These are phyloP conservation scores for Santalum album DNA, from an alignment of 164 flowering plant genomes.

Conservation along the genomic window DNA sequence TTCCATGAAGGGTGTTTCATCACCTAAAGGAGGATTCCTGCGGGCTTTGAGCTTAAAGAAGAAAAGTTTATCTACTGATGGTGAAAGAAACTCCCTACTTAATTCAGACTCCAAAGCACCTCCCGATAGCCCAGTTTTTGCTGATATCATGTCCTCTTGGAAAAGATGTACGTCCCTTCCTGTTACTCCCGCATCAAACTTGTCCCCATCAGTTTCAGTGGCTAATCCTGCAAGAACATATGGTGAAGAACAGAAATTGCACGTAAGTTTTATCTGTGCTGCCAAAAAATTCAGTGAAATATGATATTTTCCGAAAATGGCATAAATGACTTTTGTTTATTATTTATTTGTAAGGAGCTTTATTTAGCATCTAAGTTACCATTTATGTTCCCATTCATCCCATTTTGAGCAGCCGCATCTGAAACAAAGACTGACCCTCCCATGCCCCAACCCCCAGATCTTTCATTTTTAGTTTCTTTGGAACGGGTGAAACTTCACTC, in stretches of 20 bases:
- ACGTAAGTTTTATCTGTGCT: conserved; percentile 25
- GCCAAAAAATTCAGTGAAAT: too few relatives aligned
- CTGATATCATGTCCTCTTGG: conserved; percentile 34
- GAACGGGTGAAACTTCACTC: too few relatives aligned
- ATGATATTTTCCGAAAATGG: too few relatives aligned
- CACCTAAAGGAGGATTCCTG: conserved; percentile 43
- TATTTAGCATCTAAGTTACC: too few relatives aligned
- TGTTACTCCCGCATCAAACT: conserved; percentile 39
- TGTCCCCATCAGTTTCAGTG: conserved; percentile 39
- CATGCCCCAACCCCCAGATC: too few relatives aligned
- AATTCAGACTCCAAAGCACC: conserved; percentile 23
- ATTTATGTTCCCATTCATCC: too few relatives aligned
- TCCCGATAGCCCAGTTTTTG: conserved; percentile 36
- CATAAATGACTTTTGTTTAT: too few relatives aligned
- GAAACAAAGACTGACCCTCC: too few relatives aligned
- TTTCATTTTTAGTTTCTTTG: too few relatives aligned
- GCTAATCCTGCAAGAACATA: conserved; percentile 37
- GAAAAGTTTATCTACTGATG: conserved; percentile 24
- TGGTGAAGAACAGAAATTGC: conserved; percentile 26
- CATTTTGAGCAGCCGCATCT: too few relatives aligned
- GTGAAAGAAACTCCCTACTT: conserved; percentile 61
- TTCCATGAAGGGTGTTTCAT: conserved; percentile 34
- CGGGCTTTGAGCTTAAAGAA: conserved; percentile 68
- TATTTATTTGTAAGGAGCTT: too few relatives aligned
- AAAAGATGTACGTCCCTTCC: conserved; percentile 75